Evolutionary conservation across 2,329 filamentous ascomycete genomes (phyloP), one percentile per base, ranked within the genome.

Genomic region (Hypoxylon rubiginosum): DNA sequence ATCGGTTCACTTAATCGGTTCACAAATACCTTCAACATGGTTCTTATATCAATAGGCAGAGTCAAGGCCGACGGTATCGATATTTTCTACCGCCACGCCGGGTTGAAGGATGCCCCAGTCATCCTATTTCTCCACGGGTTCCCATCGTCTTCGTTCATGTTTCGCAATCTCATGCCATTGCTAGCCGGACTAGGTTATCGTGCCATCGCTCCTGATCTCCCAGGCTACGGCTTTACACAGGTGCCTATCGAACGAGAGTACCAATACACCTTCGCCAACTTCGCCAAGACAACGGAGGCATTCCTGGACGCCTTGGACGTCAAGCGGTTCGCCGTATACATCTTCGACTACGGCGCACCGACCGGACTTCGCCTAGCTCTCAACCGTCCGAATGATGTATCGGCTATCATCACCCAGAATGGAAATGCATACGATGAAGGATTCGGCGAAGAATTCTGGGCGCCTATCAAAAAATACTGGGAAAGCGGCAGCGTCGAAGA

Each of bases 301-400:
- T 88, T 88, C 70, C 74, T 88, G 11, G 79, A 82, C 36, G 77
- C 79, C 0, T 76, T 89, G 8, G 64, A 76, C 2, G 78, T 89
- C 36, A 65, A 71, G 13, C 81, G 80, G 32, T 88, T 84, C 75
- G 82, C 83, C 13, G 75, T 88, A 28, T 90, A 89, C 74, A 82
- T 90, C 66, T 90, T 90, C 73, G 87, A 90, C 78, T 90, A 90
- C 73, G 88, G 88, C 54, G 85, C 86, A 0, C 87, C 88, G 0
- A 80, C 81, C 0, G 87, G 82, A 0, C 76, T 88, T 24, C 82
- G 86, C 2, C 78, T 89, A 1, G 86, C 86, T 0, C 79, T 88
- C 1, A 68, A 81, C 46, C 78, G 83, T 2, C 83, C 85, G 0
- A 74, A 82, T 0, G 77, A 79, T 10, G 77, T 89, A 57, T 78